Evolutionary conservation across 2,329 filamentous ascomycete species (phyloP).

Genomic region (Calonectria pteridis): DNA sequence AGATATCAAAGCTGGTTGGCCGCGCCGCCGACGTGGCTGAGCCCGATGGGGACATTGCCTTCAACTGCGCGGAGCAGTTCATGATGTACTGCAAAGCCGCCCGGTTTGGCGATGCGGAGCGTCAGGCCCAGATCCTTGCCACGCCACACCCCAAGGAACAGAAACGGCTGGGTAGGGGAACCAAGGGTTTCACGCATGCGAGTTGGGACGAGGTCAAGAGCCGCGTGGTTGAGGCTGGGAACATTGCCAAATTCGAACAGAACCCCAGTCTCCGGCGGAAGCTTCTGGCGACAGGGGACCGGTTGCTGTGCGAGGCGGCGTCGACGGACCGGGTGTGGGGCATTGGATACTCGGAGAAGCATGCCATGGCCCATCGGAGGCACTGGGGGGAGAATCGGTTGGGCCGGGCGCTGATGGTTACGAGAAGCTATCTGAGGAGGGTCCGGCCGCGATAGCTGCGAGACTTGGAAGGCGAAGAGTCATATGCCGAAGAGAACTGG

Average conservation of each 20-base stretch:
- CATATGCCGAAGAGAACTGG: not conserved
- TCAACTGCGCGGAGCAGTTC: slow-evolving; percentile 55
- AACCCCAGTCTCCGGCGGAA: slow-evolving; percentile 43
- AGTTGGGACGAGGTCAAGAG: slow-evolving; percentile 50
- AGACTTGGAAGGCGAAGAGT: not conserved
- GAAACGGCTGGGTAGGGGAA: slow-evolving; percentile 45
- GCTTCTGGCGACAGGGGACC: slow-evolving; percentile 48
- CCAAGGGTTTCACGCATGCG: slow-evolving; percentile 43
- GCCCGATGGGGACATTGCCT: slow-evolving; percentile 39
- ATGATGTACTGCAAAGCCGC: slow-evolving; percentile 58
- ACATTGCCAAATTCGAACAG: slow-evolving; percentile 50
- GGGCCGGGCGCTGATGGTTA: slow-evolving; percentile 48
- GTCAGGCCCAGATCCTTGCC: slow-evolving; percentile 41
- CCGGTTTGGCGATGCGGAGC: slow-evolving; percentile 47
- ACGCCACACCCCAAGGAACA: slow-evolving; percentile 45
- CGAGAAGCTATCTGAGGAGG: slow-evolving; percentile 33
- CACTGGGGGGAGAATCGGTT: slow-evolving; percentile 50
- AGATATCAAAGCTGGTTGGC: slow-evolving; percentile 46
- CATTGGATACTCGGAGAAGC: slow-evolving; percentile 48
- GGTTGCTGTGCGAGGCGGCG: slow-evolving; percentile 48
- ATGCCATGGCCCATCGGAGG: slow-evolving; percentile 42
- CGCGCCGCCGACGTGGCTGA: slow-evolving; percentile 33
- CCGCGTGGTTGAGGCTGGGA: slow-evolving; percentile 48
- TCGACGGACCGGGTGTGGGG: slow-evolving; percentile 50
- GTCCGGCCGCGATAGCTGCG: not conserved